Evolutionary conservation across 257 asterid species (phyloP).

Genomic region (Cynanchum wilfordii): DNA sequence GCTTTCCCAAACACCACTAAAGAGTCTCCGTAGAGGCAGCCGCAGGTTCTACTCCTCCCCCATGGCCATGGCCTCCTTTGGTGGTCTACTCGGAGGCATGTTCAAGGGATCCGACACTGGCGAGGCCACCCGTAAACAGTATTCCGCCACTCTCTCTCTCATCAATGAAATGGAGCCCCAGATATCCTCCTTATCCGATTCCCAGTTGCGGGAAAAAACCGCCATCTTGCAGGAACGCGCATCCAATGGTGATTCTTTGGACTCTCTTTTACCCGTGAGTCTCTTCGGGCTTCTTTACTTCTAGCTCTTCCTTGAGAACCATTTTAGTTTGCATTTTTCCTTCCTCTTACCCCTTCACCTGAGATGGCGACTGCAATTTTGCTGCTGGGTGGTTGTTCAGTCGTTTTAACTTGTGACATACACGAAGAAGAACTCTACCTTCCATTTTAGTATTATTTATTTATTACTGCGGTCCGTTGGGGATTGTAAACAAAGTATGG

Average conservation of each 20-base stretch:
- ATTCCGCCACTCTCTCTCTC: slow-evolving; percentile 48
- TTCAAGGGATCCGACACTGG: slow-evolving; percentile 70
- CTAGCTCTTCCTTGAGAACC: neutral
- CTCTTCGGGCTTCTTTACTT: slow-evolving; percentile 1
- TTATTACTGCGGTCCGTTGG: neutral
- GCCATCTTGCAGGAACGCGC: slow-evolving; percentile 62
- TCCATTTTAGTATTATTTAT: too few species aligned
- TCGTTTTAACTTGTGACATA: too few species aligned
- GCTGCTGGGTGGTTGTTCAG: neutral
- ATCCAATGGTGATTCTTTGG: slow-evolving; percentile 56
- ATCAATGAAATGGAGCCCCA: slow-evolving; percentile 69
- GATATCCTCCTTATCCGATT: slow-evolving; percentile 69
- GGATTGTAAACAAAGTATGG: neutral
- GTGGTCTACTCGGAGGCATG: slow-evolving; percentile 84
- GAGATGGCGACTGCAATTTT: neutral
- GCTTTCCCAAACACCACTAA: neutral
- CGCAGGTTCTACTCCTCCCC: slow-evolving; percentile 17
- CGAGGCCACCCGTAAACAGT: slow-evolving; percentile 70
- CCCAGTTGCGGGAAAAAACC: slow-evolving; percentile 73
- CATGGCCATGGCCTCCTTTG: slow-evolving; percentile 50
- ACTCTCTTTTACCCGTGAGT: slow-evolving; percentile 86
- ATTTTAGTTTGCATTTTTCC: neutral
- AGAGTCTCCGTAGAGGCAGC: neutral
- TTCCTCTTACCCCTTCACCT: neutral
- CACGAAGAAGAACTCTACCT: neutral